Percentiles rank a stretch among this genome's conserved stretches.
These are phyloP conservation scores for Akanthomyces lecanii DNA, from an alignment of 2,329 filamentous ascomycete species.

Conservation along the genomic window DNA sequence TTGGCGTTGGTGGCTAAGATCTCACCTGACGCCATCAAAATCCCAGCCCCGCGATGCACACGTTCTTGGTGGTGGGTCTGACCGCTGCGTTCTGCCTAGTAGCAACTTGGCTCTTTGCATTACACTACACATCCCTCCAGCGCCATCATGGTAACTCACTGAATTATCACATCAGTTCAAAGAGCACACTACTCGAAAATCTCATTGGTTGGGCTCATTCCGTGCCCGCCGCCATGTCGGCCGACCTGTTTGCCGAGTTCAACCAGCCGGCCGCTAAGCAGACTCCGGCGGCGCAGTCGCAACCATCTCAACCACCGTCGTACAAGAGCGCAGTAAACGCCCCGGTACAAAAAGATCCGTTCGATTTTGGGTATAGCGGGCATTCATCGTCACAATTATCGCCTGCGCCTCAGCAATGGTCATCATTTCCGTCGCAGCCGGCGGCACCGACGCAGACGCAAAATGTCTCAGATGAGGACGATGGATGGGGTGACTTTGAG, in stretches of 20 bases:
- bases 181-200: too few relatives aligned
- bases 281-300: slow-evolving; percentile 20
- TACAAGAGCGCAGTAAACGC: slow-evolving; percentile 17
- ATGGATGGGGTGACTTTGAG: slow-evolving; percentile 67
- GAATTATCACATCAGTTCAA: not conserved
- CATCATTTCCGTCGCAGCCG: slow-evolving; percentile 23
- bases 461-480: slow-evolving; percentile 46
- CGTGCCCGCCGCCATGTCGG: slow-evolving; percentile 8
- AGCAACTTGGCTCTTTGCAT: not conserved
- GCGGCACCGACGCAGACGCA: slow-evolving; percentile 17
- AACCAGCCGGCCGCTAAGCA: slow-evolving; percentile 3
- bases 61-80: slow-evolving; percentile 6
- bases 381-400: slow-evolving; percentile 19
- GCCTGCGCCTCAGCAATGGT: slow-evolving; percentile 29
- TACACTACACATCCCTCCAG: not conserved
- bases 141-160: not conserved
- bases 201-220: too few relatives aligned
- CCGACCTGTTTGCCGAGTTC: slow-evolving; percentile 18
- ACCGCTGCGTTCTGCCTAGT: not conserved
- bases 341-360: slow-evolving; percentile 24
- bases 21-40: slow-evolving; percentile 13
- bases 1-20: not conserved
- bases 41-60: slow-evolving; percentile 7
- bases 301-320: slow-evolving; percentile 19
- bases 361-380: slow-evolving; percentile 24